Conservation (phyloP, 225 moss, liverwort and hornwort genomes). For the Climacium dendroides region DNA sequence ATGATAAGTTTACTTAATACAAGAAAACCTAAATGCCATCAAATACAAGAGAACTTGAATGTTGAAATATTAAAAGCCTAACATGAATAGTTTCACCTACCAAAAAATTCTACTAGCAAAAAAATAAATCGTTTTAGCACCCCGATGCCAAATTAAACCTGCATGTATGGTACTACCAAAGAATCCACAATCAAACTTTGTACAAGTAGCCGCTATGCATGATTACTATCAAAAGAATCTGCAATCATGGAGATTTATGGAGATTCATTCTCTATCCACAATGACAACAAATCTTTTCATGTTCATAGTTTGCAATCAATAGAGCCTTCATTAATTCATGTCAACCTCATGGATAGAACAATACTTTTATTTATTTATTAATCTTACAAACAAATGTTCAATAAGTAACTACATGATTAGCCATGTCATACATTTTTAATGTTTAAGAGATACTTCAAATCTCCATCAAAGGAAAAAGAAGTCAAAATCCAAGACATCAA, state of each 20-base stretch:
- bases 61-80: too few species aligned
- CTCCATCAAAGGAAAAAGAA: neutral
- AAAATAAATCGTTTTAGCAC: too few species aligned
- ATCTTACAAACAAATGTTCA: neutral
- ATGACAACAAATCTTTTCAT: neutral
- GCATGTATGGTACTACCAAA: neutral
- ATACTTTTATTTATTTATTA: neutral
- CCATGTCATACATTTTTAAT: too few species aligned
- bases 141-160: too few species aligned
- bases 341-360: neutral
- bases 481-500: too few species aligned
- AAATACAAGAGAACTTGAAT: too few species aligned
- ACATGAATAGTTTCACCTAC: too few species aligned
- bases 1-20: too few species aligned
- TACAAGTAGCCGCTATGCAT: rapidly evolving
- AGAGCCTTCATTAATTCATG: neutral
- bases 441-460: neutral
- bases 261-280: too few species aligned
- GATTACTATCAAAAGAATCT: neutral
- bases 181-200: neutral
- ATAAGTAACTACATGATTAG: neutral
- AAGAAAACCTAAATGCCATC: too few species aligned
- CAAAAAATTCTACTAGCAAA: too few species aligned
- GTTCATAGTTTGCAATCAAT: neutral
- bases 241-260: neutral